A percentile compares a stretch with the other conserved stretches of the same genome.
Conservation (phyloP, 1,284 basidiomycete genomes). For the Puccinia triticina region DNA sequence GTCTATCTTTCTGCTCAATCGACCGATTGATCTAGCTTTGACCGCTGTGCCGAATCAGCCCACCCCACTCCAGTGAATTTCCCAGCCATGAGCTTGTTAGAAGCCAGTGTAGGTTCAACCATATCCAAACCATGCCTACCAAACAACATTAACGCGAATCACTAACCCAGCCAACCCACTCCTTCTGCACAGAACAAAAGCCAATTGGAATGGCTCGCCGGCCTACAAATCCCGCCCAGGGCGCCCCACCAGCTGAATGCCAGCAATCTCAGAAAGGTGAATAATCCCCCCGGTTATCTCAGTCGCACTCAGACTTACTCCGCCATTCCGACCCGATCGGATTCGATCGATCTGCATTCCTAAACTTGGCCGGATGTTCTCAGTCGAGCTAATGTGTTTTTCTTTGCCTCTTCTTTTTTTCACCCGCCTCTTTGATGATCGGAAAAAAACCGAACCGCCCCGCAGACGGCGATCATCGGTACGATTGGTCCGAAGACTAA, state of each 20-base stretch:
- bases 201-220: conserved; percentile 51
- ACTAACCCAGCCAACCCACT: background rate
- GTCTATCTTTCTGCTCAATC: background rate
- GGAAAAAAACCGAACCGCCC: background rate
- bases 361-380: background rate
- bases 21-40: background rate
- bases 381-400: conserved; percentile 6
- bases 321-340: background rate
- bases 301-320: background rate
- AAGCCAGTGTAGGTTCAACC: conserved; percentile 13
- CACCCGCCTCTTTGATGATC: conserved; percentile 40
- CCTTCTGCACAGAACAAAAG: conserved; percentile 31
- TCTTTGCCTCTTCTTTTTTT: background rate
- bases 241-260: conserved; percentile 24
- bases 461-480: conserved; percentile 89
- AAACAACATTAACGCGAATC: background rate
- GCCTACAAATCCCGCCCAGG: conserved; percentile 44
- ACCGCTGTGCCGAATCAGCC: background rate
- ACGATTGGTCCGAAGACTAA: conserved; percentile 96
- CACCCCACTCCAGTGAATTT: background rate
- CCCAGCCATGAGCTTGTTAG: background rate
- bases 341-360: background rate
- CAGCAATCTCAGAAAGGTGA: conserved; percentile 48
- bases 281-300: too few relatives aligned
- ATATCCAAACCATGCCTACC: background rate